Evolutionary conservation across 305 asterid species (phyloP).

Genomic region (Fraxinus baroniana): DNA sequence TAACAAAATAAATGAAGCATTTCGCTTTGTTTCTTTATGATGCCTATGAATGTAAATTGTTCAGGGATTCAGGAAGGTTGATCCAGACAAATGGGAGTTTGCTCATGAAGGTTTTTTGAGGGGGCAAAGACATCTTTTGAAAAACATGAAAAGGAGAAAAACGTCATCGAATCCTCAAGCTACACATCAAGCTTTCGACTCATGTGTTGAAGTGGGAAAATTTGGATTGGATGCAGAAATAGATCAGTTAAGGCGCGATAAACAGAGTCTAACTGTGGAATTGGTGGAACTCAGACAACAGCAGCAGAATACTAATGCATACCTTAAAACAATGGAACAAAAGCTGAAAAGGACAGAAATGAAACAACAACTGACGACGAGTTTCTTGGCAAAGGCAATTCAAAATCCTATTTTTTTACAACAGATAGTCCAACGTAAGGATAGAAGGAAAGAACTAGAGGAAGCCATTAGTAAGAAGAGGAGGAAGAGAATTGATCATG

Average conservation of each 20-base stretch:
- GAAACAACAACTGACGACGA: slow-evolving; percentile 1
- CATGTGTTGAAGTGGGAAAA: neutral
- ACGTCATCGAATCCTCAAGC: neutral
- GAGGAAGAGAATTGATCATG: neutral
- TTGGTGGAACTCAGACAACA: slow-evolving; percentile 15
- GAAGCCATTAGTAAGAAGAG: neutral
- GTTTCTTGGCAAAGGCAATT: slow-evolving; percentile 22
- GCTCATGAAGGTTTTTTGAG: slow-evolving; percentile 21
- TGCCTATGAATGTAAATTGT: neutral
- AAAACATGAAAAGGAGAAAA: slow-evolving; percentile 8
- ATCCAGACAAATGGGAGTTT: slow-evolving; percentile 17
- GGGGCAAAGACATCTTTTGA: slow-evolving; percentile 15
- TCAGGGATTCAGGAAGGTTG: slow-evolving; percentile 20
- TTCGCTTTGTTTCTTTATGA: neutral
- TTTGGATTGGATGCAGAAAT: slow-evolving; percentile 15
- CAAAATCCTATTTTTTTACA: neutral
- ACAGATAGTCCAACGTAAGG: neutral
- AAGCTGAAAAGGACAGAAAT: slow-evolving; percentile 18
- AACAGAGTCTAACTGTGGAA: neutral
- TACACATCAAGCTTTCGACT: neutral
- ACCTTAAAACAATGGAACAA: slow-evolving; percentile 12
- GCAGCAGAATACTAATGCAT: neutral
- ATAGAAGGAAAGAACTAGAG: neutral
- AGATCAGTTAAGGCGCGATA: slow-evolving; percentile 5
- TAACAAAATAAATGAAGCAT: neutral